Conservation (phyloP, 345 rosid genomes). For the Murraya koenigii region DNA sequence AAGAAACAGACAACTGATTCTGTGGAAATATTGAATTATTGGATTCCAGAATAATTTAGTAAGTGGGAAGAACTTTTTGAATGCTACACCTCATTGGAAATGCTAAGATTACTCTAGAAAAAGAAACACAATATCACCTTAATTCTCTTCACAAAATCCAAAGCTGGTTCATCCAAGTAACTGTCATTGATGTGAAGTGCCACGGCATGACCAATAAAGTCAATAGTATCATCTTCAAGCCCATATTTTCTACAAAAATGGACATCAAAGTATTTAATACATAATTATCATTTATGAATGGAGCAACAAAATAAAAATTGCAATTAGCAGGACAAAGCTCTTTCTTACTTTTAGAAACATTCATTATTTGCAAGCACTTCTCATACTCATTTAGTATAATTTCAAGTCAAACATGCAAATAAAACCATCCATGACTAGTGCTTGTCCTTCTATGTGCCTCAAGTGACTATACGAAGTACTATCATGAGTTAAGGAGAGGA, state of each 20-base stretch:
- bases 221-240: constrained; percentile 85
- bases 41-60: background rate
- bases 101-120: background rate
- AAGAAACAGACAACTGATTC: background rate
- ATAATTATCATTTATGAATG: background rate
- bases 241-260: constrained; percentile 59
- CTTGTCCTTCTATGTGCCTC: background rate
- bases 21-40: background rate
- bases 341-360: background rate
- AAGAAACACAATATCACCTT: constrained; percentile 42
- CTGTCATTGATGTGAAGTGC: constrained; percentile 74
- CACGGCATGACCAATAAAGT: constrained; percentile 91
- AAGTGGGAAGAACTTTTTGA: background rate
- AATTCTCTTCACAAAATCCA: constrained; percentile 75
- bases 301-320: background rate
- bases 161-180: constrained; percentile 77
- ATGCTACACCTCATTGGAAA: background rate
- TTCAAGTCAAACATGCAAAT: background rate
- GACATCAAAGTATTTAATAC: background rate
- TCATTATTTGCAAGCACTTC: background rate
- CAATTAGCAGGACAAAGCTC: too few species aligned
- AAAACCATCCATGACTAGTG: background rate
- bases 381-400: background rate
- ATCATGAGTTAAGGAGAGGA: background rate
- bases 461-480: background rate